These are phyloP conservation scores for Ceratobasidium sp. DNA, from an alignment of 1,284 basidiomycete species.

Conservation along the genomic window DNA sequence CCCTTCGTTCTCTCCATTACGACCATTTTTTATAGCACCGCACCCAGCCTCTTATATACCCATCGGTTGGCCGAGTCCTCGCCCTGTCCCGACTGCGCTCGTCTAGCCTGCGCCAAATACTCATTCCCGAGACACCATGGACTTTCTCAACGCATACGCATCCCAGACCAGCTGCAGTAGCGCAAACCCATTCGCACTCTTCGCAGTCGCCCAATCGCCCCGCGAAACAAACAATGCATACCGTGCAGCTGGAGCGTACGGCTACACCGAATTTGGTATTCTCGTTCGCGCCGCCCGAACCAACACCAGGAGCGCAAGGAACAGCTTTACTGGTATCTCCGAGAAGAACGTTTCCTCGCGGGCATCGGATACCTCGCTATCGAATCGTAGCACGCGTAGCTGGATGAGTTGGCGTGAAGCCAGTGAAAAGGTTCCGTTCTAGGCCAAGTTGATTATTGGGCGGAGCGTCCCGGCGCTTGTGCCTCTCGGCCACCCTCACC, in stretches of 20 bases:
- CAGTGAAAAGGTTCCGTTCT: neutral
- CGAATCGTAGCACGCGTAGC: neutral
- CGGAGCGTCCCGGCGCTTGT: neutral
- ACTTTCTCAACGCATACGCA: constrained; percentile 28
- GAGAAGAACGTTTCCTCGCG: neutral
- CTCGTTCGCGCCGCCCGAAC: neutral
- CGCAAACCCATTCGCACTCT: constrained; percentile 40
- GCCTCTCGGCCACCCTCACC: neutral
- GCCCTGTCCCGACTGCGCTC: neutral
- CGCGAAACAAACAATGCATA: constrained; percentile 22
- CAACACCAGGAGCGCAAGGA: neutral
- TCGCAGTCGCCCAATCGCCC: constrained; percentile 29
- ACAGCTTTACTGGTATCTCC: neutral
- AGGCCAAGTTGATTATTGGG: neutral
- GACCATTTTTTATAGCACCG: neutral
- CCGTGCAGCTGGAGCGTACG: constrained; percentile 14
- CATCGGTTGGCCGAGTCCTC: too few species aligned
- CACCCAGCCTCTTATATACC: too few species aligned
- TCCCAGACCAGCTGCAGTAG: constrained; percentile 7
- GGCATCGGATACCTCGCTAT: neutral
- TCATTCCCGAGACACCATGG: constrained; percentile 7
- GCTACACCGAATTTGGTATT: constrained; percentile 19
- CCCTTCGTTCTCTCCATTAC: neutral
- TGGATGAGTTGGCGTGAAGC: neutral
- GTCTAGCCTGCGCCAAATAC: neutral